Percentiles rank a stretch among this genome's conserved stretches.
Evolutionary conservation across 2,329 filamentous ascomycete species (phyloP).

Genomic region (Leptographium lundbergii): DNA sequence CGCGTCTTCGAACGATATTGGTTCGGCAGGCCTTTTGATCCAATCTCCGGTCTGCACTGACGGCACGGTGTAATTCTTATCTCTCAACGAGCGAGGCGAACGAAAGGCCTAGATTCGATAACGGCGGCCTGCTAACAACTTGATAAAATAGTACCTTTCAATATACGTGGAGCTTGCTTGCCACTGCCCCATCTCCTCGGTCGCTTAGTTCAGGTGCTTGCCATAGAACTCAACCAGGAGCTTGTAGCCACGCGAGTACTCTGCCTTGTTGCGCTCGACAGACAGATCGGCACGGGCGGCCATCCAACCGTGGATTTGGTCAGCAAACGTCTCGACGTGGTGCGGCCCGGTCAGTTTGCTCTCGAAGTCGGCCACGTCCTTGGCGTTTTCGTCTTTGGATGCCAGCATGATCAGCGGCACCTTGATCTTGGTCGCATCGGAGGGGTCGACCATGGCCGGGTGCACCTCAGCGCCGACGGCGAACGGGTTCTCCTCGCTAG

Average conservation of each 20-base stretch:
- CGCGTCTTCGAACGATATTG: background rate
- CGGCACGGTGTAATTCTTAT: background rate
- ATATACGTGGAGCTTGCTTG: background rate
- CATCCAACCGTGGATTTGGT: conserved; percentile 67
- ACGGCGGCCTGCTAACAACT: background rate
- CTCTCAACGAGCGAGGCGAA: background rate
- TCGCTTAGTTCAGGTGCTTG: conserved; percentile 26
- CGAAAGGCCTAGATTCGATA: background rate
- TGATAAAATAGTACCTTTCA: background rate
- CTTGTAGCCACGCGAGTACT: conserved; percentile 50
- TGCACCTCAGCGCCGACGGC: conserved; percentile 38
- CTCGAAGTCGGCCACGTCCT: conserved; percentile 43
- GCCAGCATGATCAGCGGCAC: conserved; percentile 52
- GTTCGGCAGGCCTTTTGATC: background rate
- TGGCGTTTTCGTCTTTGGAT: conserved; percentile 48
- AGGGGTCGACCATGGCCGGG: conserved; percentile 51
- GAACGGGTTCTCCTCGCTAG: conserved; percentile 41
- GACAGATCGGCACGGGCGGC: conserved; percentile 49
- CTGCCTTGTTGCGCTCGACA: conserved; percentile 43
- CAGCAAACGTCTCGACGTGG: conserved; percentile 51
- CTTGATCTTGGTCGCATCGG: conserved; percentile 46
- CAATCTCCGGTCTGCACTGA: background rate
- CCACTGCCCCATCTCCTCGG: background rate
- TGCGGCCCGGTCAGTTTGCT: conserved; percentile 39
- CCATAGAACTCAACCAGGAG: conserved; percentile 44